Evolutionary conservation across 192 early-diverging fungal genomes (phyloP), one percentile per base, ranked within the genome.

Genomic region (Podila epicladia): DNA sequence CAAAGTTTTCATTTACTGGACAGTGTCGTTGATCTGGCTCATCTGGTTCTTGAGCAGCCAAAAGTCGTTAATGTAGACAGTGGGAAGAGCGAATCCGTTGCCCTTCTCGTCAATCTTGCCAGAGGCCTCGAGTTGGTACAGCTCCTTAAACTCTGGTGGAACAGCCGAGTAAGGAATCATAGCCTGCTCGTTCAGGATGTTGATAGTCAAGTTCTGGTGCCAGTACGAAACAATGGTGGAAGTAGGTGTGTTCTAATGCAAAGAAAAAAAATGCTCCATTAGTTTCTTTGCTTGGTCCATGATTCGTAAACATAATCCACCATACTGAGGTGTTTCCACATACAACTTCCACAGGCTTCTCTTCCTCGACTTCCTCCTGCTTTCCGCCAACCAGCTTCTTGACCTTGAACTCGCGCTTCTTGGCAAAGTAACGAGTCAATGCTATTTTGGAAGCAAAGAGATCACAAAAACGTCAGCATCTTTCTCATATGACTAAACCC

Each of bases 11-110:
- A 29, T 82, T 64, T 85, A 90, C 90, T 87, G 89, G 80, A 94
- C 86, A 22, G 94, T 93, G 41, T 89, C 85, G 68, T 96, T 96
- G 62, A 96, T 90, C 17, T 84, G 86, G 37, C 82, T 75, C 37
- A 93, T 77, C 24, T 95, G 87, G 13, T 94, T 91, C 19, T 71
- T 69, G 28, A 96, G 75, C 63, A 90, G 65, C 95, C 95, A 97
- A 64, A 97, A 97, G 62, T 95, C 93, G 65, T 97, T 95, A 20
- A 86, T 85, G 63, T 85, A 92, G 48, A 95, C 83, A 32, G 91
- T 74, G 8, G 96, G 96, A 31, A 86, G 84, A 74, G 91, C 94
- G 73, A 74, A 89, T 51, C 87, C 85, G 29, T 85, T 77, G 13
- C 83, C 82, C 9, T 82, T 58, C 6, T 59, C 51, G 71, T 85